Conservation (phyloP, 495 filamentous ascomycete species). For the Ascobolus immersus region DNA sequence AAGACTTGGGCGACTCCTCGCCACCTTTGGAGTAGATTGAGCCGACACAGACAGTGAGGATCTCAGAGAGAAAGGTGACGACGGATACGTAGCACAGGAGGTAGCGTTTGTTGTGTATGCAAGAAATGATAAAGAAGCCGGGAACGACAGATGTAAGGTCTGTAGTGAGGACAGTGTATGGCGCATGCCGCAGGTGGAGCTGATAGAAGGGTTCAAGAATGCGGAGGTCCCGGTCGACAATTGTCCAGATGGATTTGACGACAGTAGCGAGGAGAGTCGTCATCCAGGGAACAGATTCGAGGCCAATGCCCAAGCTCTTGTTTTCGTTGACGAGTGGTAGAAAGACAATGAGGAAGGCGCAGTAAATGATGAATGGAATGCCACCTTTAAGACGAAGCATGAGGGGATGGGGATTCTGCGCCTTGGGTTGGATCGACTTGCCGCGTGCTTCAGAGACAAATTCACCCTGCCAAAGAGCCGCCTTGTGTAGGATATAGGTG, state of each 20-base stretch:
- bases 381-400: constrained; percentile 35
- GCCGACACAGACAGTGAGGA: constrained; percentile 40
- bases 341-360: constrained; percentile 24
- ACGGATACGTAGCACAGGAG: constrained; percentile 35
- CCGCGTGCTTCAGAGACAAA: constrained; percentile 18
- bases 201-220: constrained; percentile 56
- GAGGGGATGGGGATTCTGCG: constrained; percentile 39
- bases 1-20: constrained; percentile 35
- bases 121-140: constrained; percentile 33
- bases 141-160: constrained; percentile 49
- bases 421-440: constrained; percentile 20
- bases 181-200: constrained; percentile 35
- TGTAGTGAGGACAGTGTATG: constrained; percentile 34
- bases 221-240: constrained; percentile 42
- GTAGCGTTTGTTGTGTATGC: constrained; percentile 34
- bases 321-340: constrained; percentile 33
- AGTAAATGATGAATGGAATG: constrained; percentile 30
- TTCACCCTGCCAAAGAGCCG: constrained; percentile 33
- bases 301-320: constrained; percentile 25
- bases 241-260: constrained; percentile 40
- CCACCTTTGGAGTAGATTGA: constrained; percentile 30
- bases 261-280: constrained; percentile 34
- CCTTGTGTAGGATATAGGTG: constrained; percentile 43
- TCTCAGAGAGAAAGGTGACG: constrained; percentile 36
- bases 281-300: constrained; percentile 36